Evolutionary conservation across 2,329 filamentous ascomycete genomes (phyloP), one percentile per base, ranked within the genome.

Genomic region (Penicillium concentricum): DNA sequence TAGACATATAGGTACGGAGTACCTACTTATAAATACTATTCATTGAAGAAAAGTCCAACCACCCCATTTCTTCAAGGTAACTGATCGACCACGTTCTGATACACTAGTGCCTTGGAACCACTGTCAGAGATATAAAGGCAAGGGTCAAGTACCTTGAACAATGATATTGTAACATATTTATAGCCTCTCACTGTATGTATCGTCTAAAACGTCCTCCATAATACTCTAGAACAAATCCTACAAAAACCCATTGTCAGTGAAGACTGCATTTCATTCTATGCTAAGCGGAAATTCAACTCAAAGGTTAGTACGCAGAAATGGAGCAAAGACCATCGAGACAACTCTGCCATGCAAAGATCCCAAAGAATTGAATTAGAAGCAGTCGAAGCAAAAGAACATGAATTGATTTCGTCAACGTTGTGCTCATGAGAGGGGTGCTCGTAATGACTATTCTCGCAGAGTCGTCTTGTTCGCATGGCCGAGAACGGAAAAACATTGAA

Each of bases 231-330:
- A 16, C 9, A 13, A 22, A 45, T 45, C 15, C 18, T 32, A 46
- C 28, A 20, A 30, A 20, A 8, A 41, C 4, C 10, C 30, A 32
- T 35, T 58, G 61, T 65, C 60, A 61, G 61, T 50, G 60, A 64
- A 62, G 61, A 59, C 61, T 58, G 54, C 54, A 62, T 61, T 65
- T 61, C 63, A 65, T 55, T 65, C 63, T 65, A 65, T 62, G 54
- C 47, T 51, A 42, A 55, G 22, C 34, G 44, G 42, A 28, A 26
- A 41, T 50, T 50, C 44, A 41, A 49, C 28, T 49, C 43, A 53
- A 35, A 47, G 37, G 52, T 48, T 32, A 50, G 30, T 28, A 43
- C 37, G 35, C 28, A 38, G 41, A 47, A 41, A 51, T 54, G 32
- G 39, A 45, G 47, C 22, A 45, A 37, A 37, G 24, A 38, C 34